Evolutionary conservation across 1,139 yeast genomes (phyloP), one percentile per base, ranked within the genome.

Genomic region (Pichia sp.): DNA sequence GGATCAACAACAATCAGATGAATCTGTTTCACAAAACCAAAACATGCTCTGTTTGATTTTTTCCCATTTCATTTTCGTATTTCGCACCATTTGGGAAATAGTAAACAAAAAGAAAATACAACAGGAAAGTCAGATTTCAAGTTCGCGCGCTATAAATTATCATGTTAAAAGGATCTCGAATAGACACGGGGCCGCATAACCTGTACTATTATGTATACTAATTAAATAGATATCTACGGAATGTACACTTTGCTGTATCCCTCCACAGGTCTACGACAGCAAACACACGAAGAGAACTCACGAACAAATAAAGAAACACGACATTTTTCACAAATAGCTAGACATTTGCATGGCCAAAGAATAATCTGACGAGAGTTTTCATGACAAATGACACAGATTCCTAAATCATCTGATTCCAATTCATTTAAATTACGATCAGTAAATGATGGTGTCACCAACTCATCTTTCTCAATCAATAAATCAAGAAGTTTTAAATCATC

Each of bases 341-440:
- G 78, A 64, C 97, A 89, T 57, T 81, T 77, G 63, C 97, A 89
- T 1, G 97, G 97, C 97, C 97, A 89, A 3, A 92, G 71, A 16
- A 89, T 81, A 39, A 89, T 77, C 53, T 84, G 87, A 56, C 97
- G 73, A 9, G 80, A 76, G 50, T 83, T 79, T 12, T 74, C 73
- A 56, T 85, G 94, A 63, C 97, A 89, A 2, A 89, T 83, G 3
- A 87, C 95, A 66, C 97, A 89, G 13, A 68, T 54, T 1, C 68
- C 77, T 15, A 57, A 44, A 22, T 56, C 54, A 8, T 46, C 66
- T 8, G 36, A 45, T 18, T 44, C 32, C 13, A 40, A 36, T 5
- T 40, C 30, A 30, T 39, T 43, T 23, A 32, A 1, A 4, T 9
- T 16, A 15, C 5, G 3, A 9, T 20, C 18, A 9, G 8, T 32